These are phyloP conservation scores for Hypocreales sp. DNA, from an alignment of 2,329 filamentous ascomycete species.

Conservation along the genomic window DNA sequence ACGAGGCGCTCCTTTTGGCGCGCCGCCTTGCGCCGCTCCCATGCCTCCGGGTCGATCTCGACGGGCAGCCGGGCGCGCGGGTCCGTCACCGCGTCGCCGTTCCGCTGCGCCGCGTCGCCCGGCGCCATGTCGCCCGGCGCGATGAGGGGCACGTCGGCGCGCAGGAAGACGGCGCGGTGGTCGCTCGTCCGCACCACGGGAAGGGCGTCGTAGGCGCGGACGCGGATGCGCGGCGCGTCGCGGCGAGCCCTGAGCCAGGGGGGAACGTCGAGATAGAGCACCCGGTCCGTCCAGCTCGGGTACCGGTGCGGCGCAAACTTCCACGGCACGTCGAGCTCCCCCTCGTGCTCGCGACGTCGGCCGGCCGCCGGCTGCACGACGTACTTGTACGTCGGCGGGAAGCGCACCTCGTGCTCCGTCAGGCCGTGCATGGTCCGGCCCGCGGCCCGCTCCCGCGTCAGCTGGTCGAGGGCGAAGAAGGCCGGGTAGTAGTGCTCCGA, in stretches of 20 bases:
- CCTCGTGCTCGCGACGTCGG: constrained; percentile 12
- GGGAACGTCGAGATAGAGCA: constrained; percentile 58
- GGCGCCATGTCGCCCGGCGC: constrained; percentile 22
- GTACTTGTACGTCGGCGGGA: constrained; percentile 94
- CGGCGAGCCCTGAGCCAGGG: constrained; percentile 26
- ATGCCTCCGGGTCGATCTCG: constrained; percentile 37
- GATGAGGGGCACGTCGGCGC: constrained; percentile 48
- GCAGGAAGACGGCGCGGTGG: constrained; percentile 69
- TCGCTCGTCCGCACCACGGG: constrained; percentile 74
- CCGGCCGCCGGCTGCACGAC: constrained; percentile 21
- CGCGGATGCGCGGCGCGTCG: constrained; percentile 20
- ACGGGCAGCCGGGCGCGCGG: constrained; percentile 31
- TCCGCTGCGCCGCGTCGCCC: constrained; percentile 6
- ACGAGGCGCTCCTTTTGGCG: constrained; percentile 29
- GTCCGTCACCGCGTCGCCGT: constrained; percentile 14
- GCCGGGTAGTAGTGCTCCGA: constrained; percentile 46
- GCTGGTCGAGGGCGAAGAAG: constrained; percentile 64
- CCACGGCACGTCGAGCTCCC: constrained; percentile 36
- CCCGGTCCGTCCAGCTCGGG: constrained; percentile 87
- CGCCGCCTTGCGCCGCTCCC: constrained; percentile 32
- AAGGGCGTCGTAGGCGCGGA: constrained; percentile 58
- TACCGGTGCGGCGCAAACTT: constrained; percentile 69
- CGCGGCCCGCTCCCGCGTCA: constrained; percentile 53
- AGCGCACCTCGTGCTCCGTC: constrained; percentile 55
- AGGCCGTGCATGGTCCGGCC: constrained; percentile 66